Evolutionary conservation across 768 basidiomycete species (phyloP).

Genomic region (Amanita rubescens): DNA sequence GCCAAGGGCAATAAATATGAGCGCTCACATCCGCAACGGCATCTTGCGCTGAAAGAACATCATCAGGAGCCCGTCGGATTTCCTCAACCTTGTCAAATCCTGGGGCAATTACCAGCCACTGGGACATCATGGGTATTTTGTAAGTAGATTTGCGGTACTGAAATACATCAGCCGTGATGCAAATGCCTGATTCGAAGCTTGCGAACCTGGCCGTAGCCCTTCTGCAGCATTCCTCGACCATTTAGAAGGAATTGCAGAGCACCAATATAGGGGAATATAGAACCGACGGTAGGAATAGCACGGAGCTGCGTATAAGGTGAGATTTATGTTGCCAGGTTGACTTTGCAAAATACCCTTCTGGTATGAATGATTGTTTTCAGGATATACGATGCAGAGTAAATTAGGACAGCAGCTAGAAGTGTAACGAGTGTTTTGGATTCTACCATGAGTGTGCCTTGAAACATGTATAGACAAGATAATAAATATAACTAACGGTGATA

Average conservation of each 20-base stretch:
- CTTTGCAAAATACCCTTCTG: not conserved
- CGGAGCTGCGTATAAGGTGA: constrained; percentile 11
- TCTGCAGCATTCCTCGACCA: constrained; percentile 19
- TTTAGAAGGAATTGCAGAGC: constrained; percentile 20
- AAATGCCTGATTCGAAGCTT: too few species aligned
- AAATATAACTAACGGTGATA: too few species aligned
- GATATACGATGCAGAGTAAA: not conserved
- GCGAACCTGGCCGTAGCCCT: constrained; percentile 27
- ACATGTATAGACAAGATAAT: too few species aligned
- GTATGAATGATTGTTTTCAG: not conserved
- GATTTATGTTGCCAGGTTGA: not conserved
- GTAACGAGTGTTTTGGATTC: too few species aligned
- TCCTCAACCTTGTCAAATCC: constrained; percentile 35
- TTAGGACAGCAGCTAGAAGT: not conserved
- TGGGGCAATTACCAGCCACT: constrained; percentile 39
- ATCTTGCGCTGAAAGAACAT: constrained; percentile 33
- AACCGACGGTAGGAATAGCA: constrained; percentile 31
- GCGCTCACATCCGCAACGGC: constrained; percentile 20
- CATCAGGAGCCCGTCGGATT: constrained; percentile 36
- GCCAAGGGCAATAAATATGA: not conserved
- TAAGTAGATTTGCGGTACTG: constrained; percentile 26
- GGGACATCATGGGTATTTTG: constrained; percentile 34
- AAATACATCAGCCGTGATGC: not conserved
- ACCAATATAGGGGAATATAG: constrained; percentile 25
- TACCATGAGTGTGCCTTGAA: too few species aligned